Percentiles rank a stretch among this genome's conserved stretches.
Conservation (phyloP, 2,329 filamentous ascomycete genomes). For the Celoporthe dispersa region DNA sequence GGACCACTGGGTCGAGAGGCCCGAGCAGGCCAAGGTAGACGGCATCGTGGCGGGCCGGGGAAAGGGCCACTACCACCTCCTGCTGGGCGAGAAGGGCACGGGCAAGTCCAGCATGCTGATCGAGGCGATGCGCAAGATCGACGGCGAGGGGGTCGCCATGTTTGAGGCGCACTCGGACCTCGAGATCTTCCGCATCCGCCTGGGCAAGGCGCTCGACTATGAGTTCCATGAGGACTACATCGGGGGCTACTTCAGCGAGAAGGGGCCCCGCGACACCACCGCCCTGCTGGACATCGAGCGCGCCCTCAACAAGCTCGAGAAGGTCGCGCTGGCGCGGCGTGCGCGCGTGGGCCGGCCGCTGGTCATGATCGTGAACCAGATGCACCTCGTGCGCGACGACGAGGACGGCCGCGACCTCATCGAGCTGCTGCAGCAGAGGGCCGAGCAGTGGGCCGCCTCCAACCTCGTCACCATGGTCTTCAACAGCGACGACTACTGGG, state of each 20-base stretch:
- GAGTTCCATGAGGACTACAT: conserved; percentile 99
- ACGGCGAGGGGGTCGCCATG: conserved; percentile 90
- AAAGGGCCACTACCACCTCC: conserved; percentile 84
- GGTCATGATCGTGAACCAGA: conserved; percentile 92
- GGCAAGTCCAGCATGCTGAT: conserved; percentile 97
- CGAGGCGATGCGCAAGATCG: conserved; percentile 90
- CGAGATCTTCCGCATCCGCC: conserved; percentile 90
- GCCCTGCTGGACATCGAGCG: conserved; percentile 94
- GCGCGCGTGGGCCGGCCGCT: conserved; percentile 68
- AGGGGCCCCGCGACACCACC: conserved; percentile 88
- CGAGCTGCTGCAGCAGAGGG: conserved; percentile 91
- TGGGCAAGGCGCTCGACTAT: conserved; percentile 93
- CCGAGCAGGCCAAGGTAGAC: conserved; percentile 82
- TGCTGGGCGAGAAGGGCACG: conserved; percentile 94
- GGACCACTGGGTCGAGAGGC: conserved; percentile 80
- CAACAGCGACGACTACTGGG: conserved; percentile 98
- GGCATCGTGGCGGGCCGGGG: conserved; percentile 76
- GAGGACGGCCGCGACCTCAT: conserved; percentile 92
- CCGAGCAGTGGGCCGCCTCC: conserved; percentile 93
- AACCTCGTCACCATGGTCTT: conserved; percentile 91
- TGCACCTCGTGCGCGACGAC: conserved; percentile 88
- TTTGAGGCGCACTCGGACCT: conserved; percentile 94
- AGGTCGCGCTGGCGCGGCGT: conserved; percentile 80
- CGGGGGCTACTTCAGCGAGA: conserved; percentile 92
- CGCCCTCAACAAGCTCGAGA: conserved; percentile 96